A percentile compares a stretch with the other conserved stretches of the same genome.
These are phyloP conservation scores for Cystobasidium tubakii DNA, from an alignment of 768 basidiomycete genomes.

Conservation along the genomic window DNA sequence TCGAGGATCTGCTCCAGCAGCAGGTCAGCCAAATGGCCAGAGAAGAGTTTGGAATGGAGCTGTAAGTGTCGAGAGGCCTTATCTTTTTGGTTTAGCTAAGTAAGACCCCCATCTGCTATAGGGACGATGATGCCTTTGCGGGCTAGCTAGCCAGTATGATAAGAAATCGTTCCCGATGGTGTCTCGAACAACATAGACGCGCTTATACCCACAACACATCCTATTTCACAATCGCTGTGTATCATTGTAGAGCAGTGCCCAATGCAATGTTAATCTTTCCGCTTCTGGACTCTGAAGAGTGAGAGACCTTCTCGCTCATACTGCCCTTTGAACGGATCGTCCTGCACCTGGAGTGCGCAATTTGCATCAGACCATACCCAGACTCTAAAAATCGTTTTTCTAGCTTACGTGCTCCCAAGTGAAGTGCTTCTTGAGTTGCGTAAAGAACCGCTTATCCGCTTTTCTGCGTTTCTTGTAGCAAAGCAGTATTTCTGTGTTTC, in stretches of 20 bases:
- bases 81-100: too few relatives aligned
- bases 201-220: not conserved
- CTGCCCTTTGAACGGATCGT: slow-evolving; percentile 14
- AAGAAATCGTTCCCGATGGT: too few relatives aligned
- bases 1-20: slow-evolving; percentile 76
- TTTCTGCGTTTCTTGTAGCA: slow-evolving; percentile 36
- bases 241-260: not conserved
- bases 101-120: too few relatives aligned
- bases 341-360: slow-evolving; percentile 15
- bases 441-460: slow-evolving; percentile 34
- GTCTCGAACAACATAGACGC: not conserved
- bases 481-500: slow-evolving; percentile 28
- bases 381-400: too few relatives aligned
- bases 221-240: not conserved
- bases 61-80: slow-evolving; percentile 46
- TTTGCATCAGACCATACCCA: not conserved
- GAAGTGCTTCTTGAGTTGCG: slow-evolving; percentile 26
- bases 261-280: not conserved
- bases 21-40: slow-evolving; percentile 70
- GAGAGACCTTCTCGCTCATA: slow-evolving; percentile 31
- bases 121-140: slow-evolving; percentile 55
- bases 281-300: slow-evolving; percentile 12
- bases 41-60: slow-evolving; percentile 70
- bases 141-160: slow-evolving; percentile 46
- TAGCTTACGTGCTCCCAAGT: slow-evolving; percentile 4